A percentile compares a stretch with the other conserved stretches of the same genome.
These are phyloP conservation scores for Epichloe gansuensis DNA, from an alignment of 2,329 filamentous ascomycete genomes.

Conservation along the genomic window DNA sequence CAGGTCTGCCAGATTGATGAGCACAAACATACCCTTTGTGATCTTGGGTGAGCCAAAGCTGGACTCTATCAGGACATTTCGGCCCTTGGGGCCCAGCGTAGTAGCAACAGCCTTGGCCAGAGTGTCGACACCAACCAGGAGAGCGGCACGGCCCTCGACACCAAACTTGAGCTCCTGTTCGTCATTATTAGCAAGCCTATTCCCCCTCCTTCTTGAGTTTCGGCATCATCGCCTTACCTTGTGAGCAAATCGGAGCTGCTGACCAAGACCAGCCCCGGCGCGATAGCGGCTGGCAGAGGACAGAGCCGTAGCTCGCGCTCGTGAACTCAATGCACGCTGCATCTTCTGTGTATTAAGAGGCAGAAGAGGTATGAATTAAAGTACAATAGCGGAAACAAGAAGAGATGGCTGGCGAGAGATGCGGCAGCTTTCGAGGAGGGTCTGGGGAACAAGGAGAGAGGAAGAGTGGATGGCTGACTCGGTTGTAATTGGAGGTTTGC, in stretches of 20 bases:
- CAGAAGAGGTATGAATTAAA: constrained; percentile 17
- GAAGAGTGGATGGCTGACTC: constrained; percentile 6
- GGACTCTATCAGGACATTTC: constrained; percentile 97
- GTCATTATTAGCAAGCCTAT: background rate
- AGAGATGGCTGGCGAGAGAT: constrained; percentile 10
- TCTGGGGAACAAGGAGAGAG: constrained; percentile 5
- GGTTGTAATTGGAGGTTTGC: constrained; percentile 6
- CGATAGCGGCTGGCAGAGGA: constrained; percentile 58
- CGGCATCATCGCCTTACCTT: constrained; percentile 50
- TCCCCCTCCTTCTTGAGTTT: background rate
- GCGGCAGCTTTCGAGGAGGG: constrained; percentile 3
- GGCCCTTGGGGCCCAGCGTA: constrained; percentile 93
- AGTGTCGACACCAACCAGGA: constrained; percentile 91
- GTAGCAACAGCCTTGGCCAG: constrained; percentile 92
- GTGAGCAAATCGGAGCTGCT: constrained; percentile 93
- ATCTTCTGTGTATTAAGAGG: constrained; percentile 44
- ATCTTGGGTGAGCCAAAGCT: constrained; percentile 99
- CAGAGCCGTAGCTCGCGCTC: constrained; percentile 68
- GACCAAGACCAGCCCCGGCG: constrained; percentile 53
- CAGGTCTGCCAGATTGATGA: background rate
- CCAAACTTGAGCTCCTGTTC: constrained; percentile 91
- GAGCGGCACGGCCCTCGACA: constrained; percentile 79
- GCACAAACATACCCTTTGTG: constrained; percentile 64
- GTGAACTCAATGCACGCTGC: constrained; percentile 87
- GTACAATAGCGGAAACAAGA: constrained; percentile 10